phyloP scores from a whole-genome alignment of 2,329 filamentous ascomycete species.

The Tolypocladium pustulatum region DNA sequence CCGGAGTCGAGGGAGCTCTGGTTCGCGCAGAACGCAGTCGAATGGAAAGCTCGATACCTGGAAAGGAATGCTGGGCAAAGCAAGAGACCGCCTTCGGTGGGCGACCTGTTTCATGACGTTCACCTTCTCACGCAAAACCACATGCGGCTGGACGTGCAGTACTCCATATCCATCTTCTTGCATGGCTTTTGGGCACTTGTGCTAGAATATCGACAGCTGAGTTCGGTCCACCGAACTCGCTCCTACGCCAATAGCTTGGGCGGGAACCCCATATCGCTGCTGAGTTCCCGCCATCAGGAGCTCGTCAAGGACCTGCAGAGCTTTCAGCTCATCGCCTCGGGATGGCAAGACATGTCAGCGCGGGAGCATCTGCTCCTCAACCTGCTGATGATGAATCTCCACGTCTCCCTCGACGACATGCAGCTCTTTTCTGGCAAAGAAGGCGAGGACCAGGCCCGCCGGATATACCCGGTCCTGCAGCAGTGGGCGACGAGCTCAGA shows the following conservation, averaged over 20 bases:
- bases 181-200: constrained; percentile 57
- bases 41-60: constrained; percentile 55
- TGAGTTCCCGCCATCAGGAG: constrained; percentile 49
- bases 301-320: constrained; percentile 45
- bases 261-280: constrained; percentile 32
- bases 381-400: constrained; percentile 51
- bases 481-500: constrained; percentile 46
- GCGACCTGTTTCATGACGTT: constrained; percentile 47
- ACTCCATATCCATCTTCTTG: constrained; percentile 49
- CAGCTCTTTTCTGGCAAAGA: constrained; percentile 60
- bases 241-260: constrained; percentile 31
- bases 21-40: constrained; percentile 50
- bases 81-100: constrained; percentile 37
- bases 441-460: constrained; percentile 52
- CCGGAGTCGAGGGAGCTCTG: constrained; percentile 53
- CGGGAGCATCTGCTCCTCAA: constrained; percentile 38
- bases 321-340: constrained; percentile 31
- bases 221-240: constrained; percentile 35
- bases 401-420: constrained; percentile 54
- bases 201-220: constrained; percentile 54
- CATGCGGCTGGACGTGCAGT: constrained; percentile 42
- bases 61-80: constrained; percentile 23
- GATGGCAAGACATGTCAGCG: constrained; percentile 31
- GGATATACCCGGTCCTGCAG: constrained; percentile 46
- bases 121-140: constrained; percentile 38